Percentiles rank a stretch among this genome's conserved stretches.
Conservation (phyloP, 2,329 filamentous ascomycete genomes). For the Decorospora gaudefroyi region DNA sequence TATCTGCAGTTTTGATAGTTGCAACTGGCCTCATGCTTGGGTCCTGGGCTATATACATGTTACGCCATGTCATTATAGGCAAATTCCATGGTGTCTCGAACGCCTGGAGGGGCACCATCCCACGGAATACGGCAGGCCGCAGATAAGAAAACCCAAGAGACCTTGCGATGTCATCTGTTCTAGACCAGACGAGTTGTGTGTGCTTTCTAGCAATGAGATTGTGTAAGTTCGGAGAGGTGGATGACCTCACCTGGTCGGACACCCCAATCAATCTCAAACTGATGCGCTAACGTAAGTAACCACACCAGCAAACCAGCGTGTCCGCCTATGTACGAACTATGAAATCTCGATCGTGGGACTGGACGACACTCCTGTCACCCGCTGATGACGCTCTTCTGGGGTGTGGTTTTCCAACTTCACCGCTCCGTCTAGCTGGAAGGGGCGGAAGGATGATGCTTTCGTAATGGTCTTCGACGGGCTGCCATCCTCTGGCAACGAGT, state of each 20-base stretch:
- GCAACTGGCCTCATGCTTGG: slow-evolving; percentile 4
- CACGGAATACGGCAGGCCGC: too few species aligned
- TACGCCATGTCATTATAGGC: neutral
- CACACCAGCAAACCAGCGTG: neutral
- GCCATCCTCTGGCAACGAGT: slow-evolving; percentile 1
- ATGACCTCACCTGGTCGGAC: slow-evolving; percentile 2
- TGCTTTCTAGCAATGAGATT: too few species aligned
- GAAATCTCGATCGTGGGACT: slow-evolving; percentile 1
- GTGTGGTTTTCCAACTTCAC: slow-evolving; percentile 5
- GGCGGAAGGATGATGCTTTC: too few species aligned
- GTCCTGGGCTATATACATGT: neutral
- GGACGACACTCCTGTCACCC: neutral
- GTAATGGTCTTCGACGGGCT: slow-evolving; percentile 10
- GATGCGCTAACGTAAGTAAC: neutral
- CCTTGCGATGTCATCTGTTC: too few species aligned
- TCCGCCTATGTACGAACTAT: neutral
- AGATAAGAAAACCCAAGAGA: too few species aligned
- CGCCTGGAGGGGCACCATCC: too few species aligned
- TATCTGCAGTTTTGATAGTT: slow-evolving; percentile 6
- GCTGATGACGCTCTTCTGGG: neutral
- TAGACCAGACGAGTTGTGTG: too few species aligned
- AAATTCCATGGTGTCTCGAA: neutral
- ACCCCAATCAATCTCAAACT: slow-evolving; percentile 11
- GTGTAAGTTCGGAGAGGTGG: neutral
- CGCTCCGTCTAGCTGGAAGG: too few species aligned